Percentiles rank a stretch among this genome's conserved stretches.
Conservation (phyloP, 2,329 filamentous ascomycete genomes). For the Ceratocystis ficicola region DNA sequence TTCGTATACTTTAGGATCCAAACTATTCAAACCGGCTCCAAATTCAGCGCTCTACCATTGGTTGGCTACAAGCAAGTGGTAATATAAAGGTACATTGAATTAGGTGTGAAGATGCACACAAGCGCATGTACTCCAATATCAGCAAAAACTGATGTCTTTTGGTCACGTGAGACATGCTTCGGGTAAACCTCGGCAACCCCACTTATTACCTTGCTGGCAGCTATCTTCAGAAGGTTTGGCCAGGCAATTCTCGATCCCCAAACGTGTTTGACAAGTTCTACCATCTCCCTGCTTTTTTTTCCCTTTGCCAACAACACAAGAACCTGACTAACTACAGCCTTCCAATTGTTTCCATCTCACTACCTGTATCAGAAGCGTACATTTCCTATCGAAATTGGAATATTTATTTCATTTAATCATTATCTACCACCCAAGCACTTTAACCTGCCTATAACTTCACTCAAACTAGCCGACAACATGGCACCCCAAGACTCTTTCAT, state of each 20-base stretch:
- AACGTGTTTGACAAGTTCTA: conserved; percentile 22
- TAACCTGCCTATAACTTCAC: conserved; percentile 18
- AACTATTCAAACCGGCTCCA: neutral
- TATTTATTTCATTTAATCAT: conserved; percentile 18
- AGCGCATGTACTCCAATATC: conserved; percentile 1
- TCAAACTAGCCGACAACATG: conserved; percentile 35
- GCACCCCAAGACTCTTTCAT: conserved; percentile 58
- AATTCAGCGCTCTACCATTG: conserved; percentile 10
- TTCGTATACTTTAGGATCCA: neutral
- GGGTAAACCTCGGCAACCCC: neutral
- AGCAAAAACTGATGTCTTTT: neutral
- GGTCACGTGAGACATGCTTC: neutral
- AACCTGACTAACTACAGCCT: neutral
- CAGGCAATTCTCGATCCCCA: conserved; percentile 11
- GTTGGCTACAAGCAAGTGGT: neutral
- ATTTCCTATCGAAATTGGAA: neutral
- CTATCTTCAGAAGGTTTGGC: neutral
- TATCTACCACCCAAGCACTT: conserved; percentile 23
- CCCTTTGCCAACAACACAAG: conserved; percentile 3
- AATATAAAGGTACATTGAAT: neutral
- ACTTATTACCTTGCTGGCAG: conserved; percentile 6
- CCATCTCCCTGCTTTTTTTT: conserved; percentile 18
- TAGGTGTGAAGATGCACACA: neutral
- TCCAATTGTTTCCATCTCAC: conserved; percentile 9
- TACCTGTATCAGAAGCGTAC: neutral